These are phyloP conservation scores for Cerrena zonata DNA, from an alignment of 1,284 basidiomycete genomes.

Conservation along the genomic window DNA sequence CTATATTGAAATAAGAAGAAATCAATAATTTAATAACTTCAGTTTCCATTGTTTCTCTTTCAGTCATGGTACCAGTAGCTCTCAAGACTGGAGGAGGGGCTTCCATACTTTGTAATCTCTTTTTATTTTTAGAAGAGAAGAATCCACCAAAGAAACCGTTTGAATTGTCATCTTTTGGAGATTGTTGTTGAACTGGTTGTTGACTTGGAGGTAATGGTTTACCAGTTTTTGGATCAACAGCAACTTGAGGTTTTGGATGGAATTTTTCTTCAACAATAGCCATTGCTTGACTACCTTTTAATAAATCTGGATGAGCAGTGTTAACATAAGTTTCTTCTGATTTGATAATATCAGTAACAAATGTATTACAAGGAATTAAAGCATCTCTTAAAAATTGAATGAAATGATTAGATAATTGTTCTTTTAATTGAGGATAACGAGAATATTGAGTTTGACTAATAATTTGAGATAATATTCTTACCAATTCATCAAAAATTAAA, in stretches of 20 bases:
- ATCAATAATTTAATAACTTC: slow-evolving; percentile 97
- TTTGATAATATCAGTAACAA: no score
- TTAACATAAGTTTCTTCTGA: slow-evolving; percentile 96
- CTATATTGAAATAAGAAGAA: slow-evolving; percentile 91
- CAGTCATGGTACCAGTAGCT: slow-evolving; percentile 88
- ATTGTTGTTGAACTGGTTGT: slow-evolving; percentile 89
- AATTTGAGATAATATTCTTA: no score
- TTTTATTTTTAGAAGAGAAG: slow-evolving; percentile 72
- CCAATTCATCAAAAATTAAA: slow-evolving; percentile 93
- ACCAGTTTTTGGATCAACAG: slow-evolving; percentile 65
- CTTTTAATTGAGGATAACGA: no score
- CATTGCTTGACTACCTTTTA: slow-evolving; percentile 93
- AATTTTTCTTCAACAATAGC: slow-evolving; percentile 82
- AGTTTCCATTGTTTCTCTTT: slow-evolving; percentile 96
- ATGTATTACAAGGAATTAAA: no score
- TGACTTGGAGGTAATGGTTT: slow-evolving; percentile 75
- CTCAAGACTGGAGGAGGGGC: slow-evolving; percentile 82
- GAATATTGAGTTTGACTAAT: no score
- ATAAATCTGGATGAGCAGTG: slow-evolving; percentile 96
- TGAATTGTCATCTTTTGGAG: slow-evolving; percentile 81
- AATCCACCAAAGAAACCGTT: slow-evolving; percentile 97
- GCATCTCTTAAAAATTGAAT: no score
- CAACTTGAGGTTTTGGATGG: slow-evolving; percentile 66
- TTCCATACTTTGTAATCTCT: slow-evolving; percentile 67
- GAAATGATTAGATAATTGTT: no score